Evolutionary conservation across 108 stramenopile genomes (phyloP), one percentile per base, ranked within the genome.

Genomic region (Skeletonema menzelii): DNA sequence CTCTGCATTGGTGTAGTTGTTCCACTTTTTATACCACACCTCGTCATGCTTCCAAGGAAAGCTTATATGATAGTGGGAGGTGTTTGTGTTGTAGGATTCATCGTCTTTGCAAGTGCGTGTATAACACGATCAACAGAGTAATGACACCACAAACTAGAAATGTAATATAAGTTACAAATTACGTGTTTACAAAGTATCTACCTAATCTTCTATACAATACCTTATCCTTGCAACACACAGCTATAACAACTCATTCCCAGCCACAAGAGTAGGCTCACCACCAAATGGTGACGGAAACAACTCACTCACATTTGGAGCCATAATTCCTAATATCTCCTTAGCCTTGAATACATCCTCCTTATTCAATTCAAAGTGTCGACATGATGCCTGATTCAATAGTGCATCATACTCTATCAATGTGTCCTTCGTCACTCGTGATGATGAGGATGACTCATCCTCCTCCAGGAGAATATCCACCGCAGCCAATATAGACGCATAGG

Each of bases 401-500:
- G 17, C 19, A 47, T 47, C 46, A 17, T 47, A 47, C 19, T 19
- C 46, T 47, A 47, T 47, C 6, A 47, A 2, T 47, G 17, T 47
- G 5, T 47, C 46, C 46, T 2, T 19, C 2, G 46, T 47, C n/a
- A 47, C 46, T 19, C 46, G 17, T 47, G 46, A 47, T 17, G 19
- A n/a, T n/a, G 46, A 8, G 1, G 44, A 17, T 5, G 44, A 17
- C n/a, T 2, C 3, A 17, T 46, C 17, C n/a, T 46, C 44, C 3
- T 46, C 44, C 44, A 47, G 27, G 46, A 72, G 37, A 14, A 86
- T 70, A 37, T 94, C 93, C 84, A 94, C 74, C 5, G 88, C 81
- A 35, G 86, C 79, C 5, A 90, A 69, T 27, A 94, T 82, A 7
- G 89, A 77, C 5, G 89, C 86, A 59, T 87, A 89, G 6, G 91